Conservation (phyloP, 2,329 filamentous ascomycete genomes). For the Akanthomyces dipterigenus region DNA sequence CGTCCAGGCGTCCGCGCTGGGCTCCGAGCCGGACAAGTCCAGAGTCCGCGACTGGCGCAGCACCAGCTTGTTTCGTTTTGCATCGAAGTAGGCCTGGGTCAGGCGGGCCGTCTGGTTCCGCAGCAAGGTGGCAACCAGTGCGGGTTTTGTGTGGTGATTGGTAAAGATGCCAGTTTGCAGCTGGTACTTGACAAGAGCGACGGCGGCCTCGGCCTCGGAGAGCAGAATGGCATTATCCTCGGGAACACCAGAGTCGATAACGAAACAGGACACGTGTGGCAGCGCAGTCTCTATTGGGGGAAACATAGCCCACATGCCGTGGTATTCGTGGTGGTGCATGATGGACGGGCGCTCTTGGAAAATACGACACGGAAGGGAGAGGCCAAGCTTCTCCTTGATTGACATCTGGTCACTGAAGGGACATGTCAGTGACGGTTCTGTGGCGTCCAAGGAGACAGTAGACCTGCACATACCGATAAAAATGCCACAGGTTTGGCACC, state of each 20-base stretch:
- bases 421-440: background rate
- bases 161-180: background rate
- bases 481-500: background rate
- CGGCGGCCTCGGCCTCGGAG: too few species aligned
- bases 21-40: background rate
- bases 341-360: background rate
- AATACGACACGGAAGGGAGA: background rate
- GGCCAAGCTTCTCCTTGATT: background rate
- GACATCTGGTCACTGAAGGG: background rate
- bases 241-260: too few species aligned
- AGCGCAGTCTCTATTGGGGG: background rate
- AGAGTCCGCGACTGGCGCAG: background rate
- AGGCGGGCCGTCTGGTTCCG: background rate
- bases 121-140: background rate
- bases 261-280: too few species aligned
- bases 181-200: background rate
- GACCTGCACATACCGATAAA: background rate
- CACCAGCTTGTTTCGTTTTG: background rate
- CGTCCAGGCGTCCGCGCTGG: background rate
- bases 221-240: too few species aligned
- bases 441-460: background rate
- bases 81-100: background rate
- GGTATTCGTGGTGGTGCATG: too few species aligned
- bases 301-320: too few species aligned
- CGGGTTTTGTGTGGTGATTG: background rate